A percentile compares a stretch with the other conserved stretches of the same genome.
phyloP scores from a whole-genome alignment of 208 protist genomes.

The Novymonas esmeraldas region DNA sequence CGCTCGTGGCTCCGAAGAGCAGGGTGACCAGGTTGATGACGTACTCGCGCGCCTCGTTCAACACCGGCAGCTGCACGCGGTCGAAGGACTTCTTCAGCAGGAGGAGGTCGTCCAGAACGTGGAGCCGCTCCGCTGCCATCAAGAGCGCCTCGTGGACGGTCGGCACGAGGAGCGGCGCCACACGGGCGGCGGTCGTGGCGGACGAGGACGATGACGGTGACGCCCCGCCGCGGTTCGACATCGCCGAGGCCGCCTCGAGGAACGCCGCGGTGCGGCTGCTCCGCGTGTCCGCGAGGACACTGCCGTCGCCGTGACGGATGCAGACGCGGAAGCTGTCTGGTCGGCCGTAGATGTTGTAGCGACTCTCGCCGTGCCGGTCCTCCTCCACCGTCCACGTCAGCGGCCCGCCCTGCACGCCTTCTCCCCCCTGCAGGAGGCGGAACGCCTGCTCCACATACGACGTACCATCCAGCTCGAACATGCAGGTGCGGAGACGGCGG shows the following conservation, averaged over 20 bases:
- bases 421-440: background rate
- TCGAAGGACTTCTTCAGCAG: slow-evolving; percentile 22
- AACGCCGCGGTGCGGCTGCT: background rate
- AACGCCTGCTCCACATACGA: slow-evolving; percentile 17
- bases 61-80: slow-evolving; percentile 10
- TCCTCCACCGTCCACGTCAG: background rate
- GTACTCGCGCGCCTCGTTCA: slow-evolving; percentile 26
- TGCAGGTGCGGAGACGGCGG: too few relatives aligned
- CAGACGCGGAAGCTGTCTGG: background rate
- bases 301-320: slow-evolving; percentile 7
- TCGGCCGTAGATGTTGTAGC: background rate
- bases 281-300: background rate
- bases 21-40: slow-evolving; percentile 7
- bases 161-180: slow-evolving; percentile 5
- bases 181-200: background rate
- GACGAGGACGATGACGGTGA: too few relatives aligned
- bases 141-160: slow-evolving; percentile 13
- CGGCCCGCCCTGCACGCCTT: background rate
- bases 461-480: slow-evolving; percentile 14
- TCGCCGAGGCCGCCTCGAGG: too few relatives aligned
- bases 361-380: background rate
- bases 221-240: too few relatives aligned
- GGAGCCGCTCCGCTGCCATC: background rate
- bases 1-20: slow-evolving; percentile 20
- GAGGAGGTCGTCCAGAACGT: background rate